These are phyloP conservation scores for Mycocalia duriaeana DNA, from an alignment of 1,284 basidiomycete genomes.

Conservation along the genomic window DNA sequence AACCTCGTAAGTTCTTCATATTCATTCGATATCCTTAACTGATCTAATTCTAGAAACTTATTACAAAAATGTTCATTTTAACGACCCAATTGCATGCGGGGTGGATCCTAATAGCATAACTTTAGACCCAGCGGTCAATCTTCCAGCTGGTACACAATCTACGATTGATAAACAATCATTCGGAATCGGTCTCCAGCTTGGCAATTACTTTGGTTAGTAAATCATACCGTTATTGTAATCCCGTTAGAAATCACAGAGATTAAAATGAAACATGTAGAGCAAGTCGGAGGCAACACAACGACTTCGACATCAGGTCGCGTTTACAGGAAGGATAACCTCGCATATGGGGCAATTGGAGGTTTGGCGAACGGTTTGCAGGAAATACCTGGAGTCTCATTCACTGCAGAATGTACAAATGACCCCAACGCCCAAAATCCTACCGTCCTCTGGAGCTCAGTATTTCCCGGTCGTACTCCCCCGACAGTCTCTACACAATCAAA, in stretches of 20 bases:
- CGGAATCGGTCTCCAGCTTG: background rate
- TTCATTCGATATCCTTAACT: background rate
- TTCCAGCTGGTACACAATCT: background rate
- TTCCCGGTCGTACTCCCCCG: background rate
- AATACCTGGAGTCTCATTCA: slow-evolving; percentile 8
- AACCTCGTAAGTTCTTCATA: background rate
- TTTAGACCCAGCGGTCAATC: background rate
- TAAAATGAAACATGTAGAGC: slow-evolving; percentile 4
- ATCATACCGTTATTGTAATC: background rate
- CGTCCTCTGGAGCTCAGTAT: background rate
- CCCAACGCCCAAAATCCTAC: background rate
- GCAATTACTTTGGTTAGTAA: background rate
- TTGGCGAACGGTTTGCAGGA: slow-evolving; percentile 10
- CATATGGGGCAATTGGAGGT: slow-evolving; percentile 10
- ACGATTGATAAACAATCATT: background rate
- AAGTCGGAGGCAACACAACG: slow-evolving; percentile 6
- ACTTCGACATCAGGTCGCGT: slow-evolving; percentile 7
- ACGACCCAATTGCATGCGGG: background rate
- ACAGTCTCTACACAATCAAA: background rate
- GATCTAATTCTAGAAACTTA: background rate
- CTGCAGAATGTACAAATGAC: slow-evolving; percentile 1
- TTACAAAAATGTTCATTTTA: background rate
- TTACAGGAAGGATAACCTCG: slow-evolving; percentile 10
- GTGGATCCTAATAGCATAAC: background rate
- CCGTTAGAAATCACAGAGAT: background rate